Base-by-base conservation (phyloP, 371 early-diverging fungal species). In the Basidiobolus meristosporus region DNA sequence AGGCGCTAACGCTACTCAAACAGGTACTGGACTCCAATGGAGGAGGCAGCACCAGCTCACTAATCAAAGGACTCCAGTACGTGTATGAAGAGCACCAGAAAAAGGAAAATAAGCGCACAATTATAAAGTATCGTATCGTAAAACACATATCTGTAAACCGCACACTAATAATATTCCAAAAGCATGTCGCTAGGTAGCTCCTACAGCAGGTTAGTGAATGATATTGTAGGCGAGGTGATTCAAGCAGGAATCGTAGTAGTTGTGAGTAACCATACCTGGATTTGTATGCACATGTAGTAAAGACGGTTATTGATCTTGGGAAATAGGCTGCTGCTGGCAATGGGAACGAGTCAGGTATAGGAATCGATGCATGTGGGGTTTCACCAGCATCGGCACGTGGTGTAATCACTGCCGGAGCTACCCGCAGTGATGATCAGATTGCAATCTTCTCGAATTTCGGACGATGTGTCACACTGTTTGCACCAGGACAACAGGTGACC, bases 371-470 rank as follows among this genome's bases (percentile, higher is more conserved):
- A 12, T 82, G 82, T 45, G 41, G 53, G 9, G 64, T 51, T 42
- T 73, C 75, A 2, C 83, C 83, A 11, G 61, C 68, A 10, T 70
- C 70, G 10, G 47, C 69, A 1, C 43, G 51, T n/a, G 37, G 46
- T 1, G 70, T 62, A 6, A 58, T 80, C 29, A 70, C 76, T 0
- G 74, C 73, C 6, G 81, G 78, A 2, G 77, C 79, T 5, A 62
- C 67, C 38, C 69, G 62, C 39, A 40, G 40, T 19, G 44, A 50
- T 12, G 80, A 85, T 45, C 53, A 50, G n/a, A 44, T 72, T 28
- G 76, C 87, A 1, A 32, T 46, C 15, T 90, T 81, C 48, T 73
- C 70, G 28, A 86, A 85, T 53, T 59, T 43, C 35, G 90, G 90
- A 0, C 36, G 38, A 14, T 90, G 88, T 45, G 77, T 83, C 15